These are phyloP conservation scores for Cardiospermum halicacabum DNA, from an alignment of 345 rosid species.

Conservation along the genomic window DNA sequence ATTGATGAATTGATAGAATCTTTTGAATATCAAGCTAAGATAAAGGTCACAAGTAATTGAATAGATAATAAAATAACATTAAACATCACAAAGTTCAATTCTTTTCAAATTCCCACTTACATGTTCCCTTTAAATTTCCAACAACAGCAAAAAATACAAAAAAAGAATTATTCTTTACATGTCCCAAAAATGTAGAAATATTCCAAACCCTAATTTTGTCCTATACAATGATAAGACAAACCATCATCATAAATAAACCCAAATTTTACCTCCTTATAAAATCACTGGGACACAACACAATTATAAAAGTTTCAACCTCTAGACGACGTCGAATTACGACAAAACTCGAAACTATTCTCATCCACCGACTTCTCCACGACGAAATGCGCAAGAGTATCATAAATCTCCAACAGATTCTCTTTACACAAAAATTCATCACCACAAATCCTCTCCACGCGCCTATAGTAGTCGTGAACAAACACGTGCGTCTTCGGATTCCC, in stretches of 20 bases:
- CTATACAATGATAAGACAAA: no score
- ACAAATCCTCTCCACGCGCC: slow-evolving; percentile 65
- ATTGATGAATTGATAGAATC: not conserved
- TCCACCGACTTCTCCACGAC: slow-evolving; percentile 79
- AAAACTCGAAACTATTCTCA: slow-evolving; percentile 49
- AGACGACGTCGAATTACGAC: slow-evolving; percentile 29
- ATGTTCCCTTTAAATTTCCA: not conserved
- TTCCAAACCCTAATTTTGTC: slow-evolving; percentile 1
- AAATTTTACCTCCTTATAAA: slow-evolving; percentile 4
- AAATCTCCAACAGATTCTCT: slow-evolving; percentile 66
- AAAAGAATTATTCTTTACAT: slow-evolving; percentile 20
- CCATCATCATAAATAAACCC: slow-evolving; percentile 16
- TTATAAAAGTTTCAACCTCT: not conserved
- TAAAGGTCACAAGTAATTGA: no score
- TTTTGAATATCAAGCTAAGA: no score
- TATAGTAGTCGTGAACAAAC: slow-evolving; percentile 80
- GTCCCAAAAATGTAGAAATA: slow-evolving; percentile 8
- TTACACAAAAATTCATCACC: slow-evolving; percentile 88
- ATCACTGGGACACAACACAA: not conserved
- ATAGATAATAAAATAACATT: slow-evolving; percentile 1
- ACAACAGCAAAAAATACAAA: not conserved
- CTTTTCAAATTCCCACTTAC: slow-evolving; percentile 5
- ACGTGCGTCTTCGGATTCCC: slow-evolving; percentile 75
- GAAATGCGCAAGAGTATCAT: slow-evolving; percentile 77
- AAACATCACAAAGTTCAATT: slow-evolving; percentile 4